Evolutionary conservation across 2,329 filamentous ascomycete genomes (phyloP).

Genomic region (Claviceps lovelessii): DNA sequence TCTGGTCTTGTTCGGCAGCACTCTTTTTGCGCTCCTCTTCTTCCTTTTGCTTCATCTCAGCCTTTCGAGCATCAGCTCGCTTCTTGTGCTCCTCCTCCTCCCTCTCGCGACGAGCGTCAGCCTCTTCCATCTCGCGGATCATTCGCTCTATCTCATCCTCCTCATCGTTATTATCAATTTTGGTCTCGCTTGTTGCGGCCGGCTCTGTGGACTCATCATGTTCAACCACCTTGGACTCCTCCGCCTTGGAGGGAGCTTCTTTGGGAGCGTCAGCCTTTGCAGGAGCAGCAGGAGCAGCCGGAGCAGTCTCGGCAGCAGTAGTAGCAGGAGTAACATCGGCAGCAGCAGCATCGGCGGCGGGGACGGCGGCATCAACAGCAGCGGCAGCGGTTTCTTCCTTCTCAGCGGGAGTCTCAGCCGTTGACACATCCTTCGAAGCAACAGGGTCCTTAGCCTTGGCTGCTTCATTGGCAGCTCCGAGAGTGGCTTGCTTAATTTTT

Average conservation of each 20-base stretch:
- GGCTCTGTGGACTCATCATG: constrained; percentile 14
- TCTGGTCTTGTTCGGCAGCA: constrained; percentile 45
- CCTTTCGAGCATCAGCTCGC: constrained; percentile 30
- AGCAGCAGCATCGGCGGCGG: neutral
- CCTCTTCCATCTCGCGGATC: constrained; percentile 48
- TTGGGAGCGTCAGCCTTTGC: constrained; percentile 1
- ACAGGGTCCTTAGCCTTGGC: constrained; percentile 15
- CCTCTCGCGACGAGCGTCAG: constrained; percentile 34
- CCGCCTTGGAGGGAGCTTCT: neutral
- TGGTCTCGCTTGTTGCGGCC: constrained; percentile 17
- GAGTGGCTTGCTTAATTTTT: constrained; percentile 53
- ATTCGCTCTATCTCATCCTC: constrained; percentile 46
- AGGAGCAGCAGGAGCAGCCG: neutral
- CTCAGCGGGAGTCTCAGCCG: constrained; percentile 17
- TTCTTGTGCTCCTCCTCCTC: constrained; percentile 33
- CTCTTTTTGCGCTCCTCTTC: constrained; percentile 28
- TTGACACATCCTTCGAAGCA: constrained; percentile 16
- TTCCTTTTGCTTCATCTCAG: constrained; percentile 35
- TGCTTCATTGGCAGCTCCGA: constrained; percentile 18
- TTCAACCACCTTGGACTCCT: constrained; percentile 1
- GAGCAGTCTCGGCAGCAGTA: no score
- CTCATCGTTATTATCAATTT: constrained; percentile 19
- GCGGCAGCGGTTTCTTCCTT: constrained; percentile 2
- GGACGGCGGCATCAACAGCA: neutral
- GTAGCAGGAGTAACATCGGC: no score